A percentile compares a stretch with the other conserved stretches of the same genome.
These are phyloP conservation scores for Lojkania enalia DNA, from an alignment of 2,329 filamentous ascomycete genomes.

Conservation along the genomic window DNA sequence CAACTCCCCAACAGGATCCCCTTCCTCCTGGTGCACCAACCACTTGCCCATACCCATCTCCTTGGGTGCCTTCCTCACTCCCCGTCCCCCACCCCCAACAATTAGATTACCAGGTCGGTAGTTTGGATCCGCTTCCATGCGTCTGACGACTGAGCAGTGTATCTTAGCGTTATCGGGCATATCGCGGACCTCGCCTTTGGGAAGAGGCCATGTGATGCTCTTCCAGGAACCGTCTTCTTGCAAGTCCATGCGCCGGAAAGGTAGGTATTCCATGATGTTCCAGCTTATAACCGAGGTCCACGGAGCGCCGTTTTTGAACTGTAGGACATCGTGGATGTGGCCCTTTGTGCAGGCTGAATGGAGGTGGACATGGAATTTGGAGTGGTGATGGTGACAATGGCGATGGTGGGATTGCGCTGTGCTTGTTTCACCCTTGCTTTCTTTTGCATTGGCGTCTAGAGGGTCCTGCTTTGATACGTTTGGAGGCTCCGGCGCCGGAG, in stretches of 20 bases:
- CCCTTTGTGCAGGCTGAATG: slow-evolving; percentile 58
- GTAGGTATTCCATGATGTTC: slow-evolving; percentile 80
- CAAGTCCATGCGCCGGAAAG: slow-evolving; percentile 80
- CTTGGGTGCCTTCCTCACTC: slow-evolving; percentile 63
- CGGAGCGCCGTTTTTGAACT: slow-evolving; percentile 64
- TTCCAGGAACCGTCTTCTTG: slow-evolving; percentile 74
- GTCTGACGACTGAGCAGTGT: slow-evolving; percentile 73
- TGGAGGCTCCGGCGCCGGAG: slow-evolving; percentile 16
- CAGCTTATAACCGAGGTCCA: slow-evolving; percentile 64
- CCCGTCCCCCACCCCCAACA: slow-evolving; percentile 75
- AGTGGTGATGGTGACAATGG: slow-evolving; percentile 18
- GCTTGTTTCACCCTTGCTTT: background rate
- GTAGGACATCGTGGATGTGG: slow-evolving; percentile 71
- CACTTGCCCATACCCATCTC: slow-evolving; percentile 72
- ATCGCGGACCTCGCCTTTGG: slow-evolving; percentile 76
- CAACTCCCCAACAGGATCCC: slow-evolving; percentile 70
- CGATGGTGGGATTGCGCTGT: slow-evolving; percentile 12
- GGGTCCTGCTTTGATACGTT: background rate
- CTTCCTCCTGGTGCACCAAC: slow-evolving; percentile 65
- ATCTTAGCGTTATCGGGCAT: slow-evolving; percentile 71
- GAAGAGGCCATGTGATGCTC: slow-evolving; percentile 78
- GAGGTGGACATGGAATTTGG: slow-evolving; percentile 59
- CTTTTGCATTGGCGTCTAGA: background rate
- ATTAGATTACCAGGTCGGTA: slow-evolving; percentile 83
- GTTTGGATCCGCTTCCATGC: slow-evolving; percentile 64